Conservation (phyloP, 2,329 filamentous ascomycete species). For the Scedosporium dehoogii region DNA sequence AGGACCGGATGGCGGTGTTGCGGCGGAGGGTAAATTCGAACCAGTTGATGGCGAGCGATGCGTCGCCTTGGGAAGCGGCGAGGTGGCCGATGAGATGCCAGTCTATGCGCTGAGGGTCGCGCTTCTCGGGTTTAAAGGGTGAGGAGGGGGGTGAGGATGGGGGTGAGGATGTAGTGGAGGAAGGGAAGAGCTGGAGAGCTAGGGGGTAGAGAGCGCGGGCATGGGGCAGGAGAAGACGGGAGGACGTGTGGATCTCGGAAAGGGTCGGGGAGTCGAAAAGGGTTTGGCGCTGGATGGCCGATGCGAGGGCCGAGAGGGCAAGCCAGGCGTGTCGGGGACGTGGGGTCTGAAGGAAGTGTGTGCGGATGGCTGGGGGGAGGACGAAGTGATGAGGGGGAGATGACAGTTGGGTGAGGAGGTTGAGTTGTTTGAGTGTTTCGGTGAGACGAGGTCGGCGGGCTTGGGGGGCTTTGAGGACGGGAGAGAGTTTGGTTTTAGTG, state of each 20-base stretch:
- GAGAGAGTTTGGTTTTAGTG: background rate
- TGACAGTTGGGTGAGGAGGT: background rate
- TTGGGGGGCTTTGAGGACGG: background rate
- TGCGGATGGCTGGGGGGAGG: background rate
- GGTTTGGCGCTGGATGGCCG: slow-evolving; percentile 2
- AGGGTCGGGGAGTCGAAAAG: slow-evolving; percentile 1
- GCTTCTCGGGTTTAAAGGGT: background rate
- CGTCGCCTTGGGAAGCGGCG: background rate
- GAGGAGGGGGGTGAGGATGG: background rate
- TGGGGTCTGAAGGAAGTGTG: background rate
- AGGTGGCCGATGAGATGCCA: slow-evolving; percentile 3
- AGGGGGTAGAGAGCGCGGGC: background rate
- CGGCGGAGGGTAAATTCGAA: background rate
- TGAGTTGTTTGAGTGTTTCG: background rate
- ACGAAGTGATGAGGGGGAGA: background rate
- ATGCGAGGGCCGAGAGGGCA: background rate
- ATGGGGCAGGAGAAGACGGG: background rate
- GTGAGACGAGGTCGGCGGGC: background rate
- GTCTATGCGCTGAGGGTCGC: slow-evolving; percentile 3
- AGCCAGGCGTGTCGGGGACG: slow-evolving; percentile 2
- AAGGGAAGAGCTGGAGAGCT: background rate
- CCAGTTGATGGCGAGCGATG: background rate
- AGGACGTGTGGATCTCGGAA: background rate
- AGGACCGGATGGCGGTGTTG: background rate
- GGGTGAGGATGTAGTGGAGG: background rate